phyloP scores from a whole-genome alignment of 1,284 basidiomycete genomes.

The Ceratorhiza oryzae-sativae region DNA sequence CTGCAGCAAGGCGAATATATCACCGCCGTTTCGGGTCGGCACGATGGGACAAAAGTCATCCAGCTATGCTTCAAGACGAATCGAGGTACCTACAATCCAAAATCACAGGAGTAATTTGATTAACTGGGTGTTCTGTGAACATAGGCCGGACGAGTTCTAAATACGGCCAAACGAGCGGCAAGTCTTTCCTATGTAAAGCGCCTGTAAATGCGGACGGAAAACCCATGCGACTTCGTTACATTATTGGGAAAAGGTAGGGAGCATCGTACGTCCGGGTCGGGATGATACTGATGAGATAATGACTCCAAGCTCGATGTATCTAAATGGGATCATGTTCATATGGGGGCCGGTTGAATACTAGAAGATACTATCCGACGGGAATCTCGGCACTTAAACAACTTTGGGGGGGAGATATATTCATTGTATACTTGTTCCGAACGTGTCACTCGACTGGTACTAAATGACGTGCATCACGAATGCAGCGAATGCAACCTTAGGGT shows the following conservation, averaged over 20 bases:
- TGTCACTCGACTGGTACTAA: too few relatives aligned
- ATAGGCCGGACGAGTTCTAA: background rate
- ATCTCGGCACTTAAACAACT: too few relatives aligned
- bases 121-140: background rate
- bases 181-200: background rate
- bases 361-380: too few relatives aligned
- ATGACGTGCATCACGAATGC: too few relatives aligned
- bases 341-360: background rate
- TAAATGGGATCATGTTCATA: slow-evolving; percentile 1
- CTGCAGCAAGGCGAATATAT: slow-evolving; percentile 1
- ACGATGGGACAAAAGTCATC: background rate
- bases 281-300: background rate
- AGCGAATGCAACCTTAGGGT: too few relatives aligned
- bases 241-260: background rate
- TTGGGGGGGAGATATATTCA: too few relatives aligned
- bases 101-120: too few relatives aligned
- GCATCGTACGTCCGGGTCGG: background rate
- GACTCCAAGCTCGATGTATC: background rate
- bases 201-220: background rate
- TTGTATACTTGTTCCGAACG: too few relatives aligned
- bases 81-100: background rate
- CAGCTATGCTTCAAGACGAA: slow-evolving; percentile 24
- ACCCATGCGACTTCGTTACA: background rate
- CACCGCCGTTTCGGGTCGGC: background rate
- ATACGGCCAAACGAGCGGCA: background rate